Base-by-base conservation (phyloP, 176 grass and related monocot species). In the Musa acuminata region DNA sequence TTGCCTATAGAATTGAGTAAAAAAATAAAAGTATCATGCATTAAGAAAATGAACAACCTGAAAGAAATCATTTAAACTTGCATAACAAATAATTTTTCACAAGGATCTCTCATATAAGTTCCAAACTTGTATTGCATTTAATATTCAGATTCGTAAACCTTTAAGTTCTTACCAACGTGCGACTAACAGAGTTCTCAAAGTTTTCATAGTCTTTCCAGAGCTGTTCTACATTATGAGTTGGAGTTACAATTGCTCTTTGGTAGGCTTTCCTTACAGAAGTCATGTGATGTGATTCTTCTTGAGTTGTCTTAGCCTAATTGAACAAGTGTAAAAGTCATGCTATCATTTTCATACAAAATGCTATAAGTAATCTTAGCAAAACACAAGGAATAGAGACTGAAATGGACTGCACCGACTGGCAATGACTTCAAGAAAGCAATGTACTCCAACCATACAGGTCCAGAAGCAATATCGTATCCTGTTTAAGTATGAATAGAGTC, bases 161-260 rank as follows among this genome's bases (percentile, higher is more conserved):
- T 43, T 43, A 3, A 43, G 35, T 53, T 76, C 82, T 81, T 93
- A 98, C 94, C 87, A 93, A 79, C 65, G 88, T 83, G 11, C 90
- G 90, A 82, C 90, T 98, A 83, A 98, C 90, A 21, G 94, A 87
- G 76, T 98, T 98, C 70, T 98, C 94, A 64, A 98, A 98, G n/a
- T 76, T 81, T 62, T 98, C 90, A 21, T 98, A 98, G 73, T 93
- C 94, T 78, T 92, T 92, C 94, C 94, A 98, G 23, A 98, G 77
- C 72, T 93, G 94, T 20, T 98, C 94, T 20, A 98, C 80, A 82
- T 93, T 79, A 84, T 87, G 89, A 69, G 90, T 98, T 78, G 94
- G 94, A 74, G 92, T 84, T 51, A 98, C 82, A 86, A 98, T 98
- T 80, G 94, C 90, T 84, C 81, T 93, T 85, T 98, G 94, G 70